A percentile compares a stretch with the other conserved stretches of the same genome.
Evolutionary conservation across 768 basidiomycete species (phyloP).

Genomic region (Melanogaster broomeanus): DNA sequence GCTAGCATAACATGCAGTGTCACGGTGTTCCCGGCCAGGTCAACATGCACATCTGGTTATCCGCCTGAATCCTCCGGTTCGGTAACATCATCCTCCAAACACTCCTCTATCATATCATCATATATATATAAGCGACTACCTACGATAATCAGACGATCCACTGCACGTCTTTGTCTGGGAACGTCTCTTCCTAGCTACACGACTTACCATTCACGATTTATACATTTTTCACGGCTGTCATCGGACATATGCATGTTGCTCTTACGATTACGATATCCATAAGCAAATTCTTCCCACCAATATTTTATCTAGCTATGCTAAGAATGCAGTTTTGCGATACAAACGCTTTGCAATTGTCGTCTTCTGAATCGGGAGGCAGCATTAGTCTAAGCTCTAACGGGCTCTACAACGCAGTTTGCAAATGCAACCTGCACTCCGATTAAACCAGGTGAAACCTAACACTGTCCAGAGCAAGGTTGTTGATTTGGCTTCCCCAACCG

Average conservation of each 20-base stretch:
- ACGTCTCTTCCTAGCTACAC: neutral
- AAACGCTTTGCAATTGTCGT: too few relatives aligned
- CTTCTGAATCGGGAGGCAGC: too few relatives aligned
- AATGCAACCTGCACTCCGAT: too few relatives aligned
- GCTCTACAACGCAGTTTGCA: too few relatives aligned
- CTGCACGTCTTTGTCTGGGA: neutral
- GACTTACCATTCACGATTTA: neutral
- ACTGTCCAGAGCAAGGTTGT: too few relatives aligned
- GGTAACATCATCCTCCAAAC: too few relatives aligned
- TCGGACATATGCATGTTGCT: too few relatives aligned
- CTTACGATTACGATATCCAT: neutral
- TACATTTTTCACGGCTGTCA: neutral
- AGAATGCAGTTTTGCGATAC: neutral
- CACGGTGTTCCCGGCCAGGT: neutral
- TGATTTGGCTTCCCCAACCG: too few relatives aligned
- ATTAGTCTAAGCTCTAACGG: too few relatives aligned
- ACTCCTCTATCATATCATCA: neutral
- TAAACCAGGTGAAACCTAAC: too few relatives aligned
- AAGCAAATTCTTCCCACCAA: neutral
- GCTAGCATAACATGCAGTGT: slow-evolving; percentile 13
- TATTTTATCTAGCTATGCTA: neutral
- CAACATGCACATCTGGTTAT: too few relatives aligned
- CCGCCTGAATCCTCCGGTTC: neutral
- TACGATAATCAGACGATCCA: neutral
- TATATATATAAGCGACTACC: neutral